phyloP scores from a whole-genome alignment of 768 basidiomycete species.

The Leucocoprinus sp. region DNA sequence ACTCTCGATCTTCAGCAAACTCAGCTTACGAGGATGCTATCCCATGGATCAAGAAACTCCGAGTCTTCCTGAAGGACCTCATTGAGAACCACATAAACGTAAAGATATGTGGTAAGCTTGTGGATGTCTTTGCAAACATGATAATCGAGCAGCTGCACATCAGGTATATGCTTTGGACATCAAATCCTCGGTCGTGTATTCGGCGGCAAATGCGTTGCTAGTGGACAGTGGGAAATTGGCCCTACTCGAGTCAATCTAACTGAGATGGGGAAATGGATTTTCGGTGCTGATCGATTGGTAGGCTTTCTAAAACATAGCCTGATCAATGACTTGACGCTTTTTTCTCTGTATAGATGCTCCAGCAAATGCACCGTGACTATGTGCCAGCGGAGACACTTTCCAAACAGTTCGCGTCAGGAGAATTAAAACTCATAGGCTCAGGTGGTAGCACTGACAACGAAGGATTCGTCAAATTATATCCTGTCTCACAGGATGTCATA shows the following conservation, averaged over 20 bases:
- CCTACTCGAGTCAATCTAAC: conserved; percentile 63
- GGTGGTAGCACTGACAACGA: conserved; percentile 52
- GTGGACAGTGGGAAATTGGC: conserved; percentile 78
- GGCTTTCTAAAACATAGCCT: neutral
- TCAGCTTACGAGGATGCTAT: conserved; percentile 64
- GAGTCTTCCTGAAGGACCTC: conserved; percentile 49
- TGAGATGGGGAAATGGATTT: conserved; percentile 57
- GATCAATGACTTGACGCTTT: neutral
- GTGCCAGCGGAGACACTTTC: conserved; percentile 40
- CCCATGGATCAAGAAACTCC: conserved; percentile 67
- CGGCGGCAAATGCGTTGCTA: conserved; percentile 63
- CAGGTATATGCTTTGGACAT: conserved; percentile 90
- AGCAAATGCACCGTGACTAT: conserved; percentile 88
- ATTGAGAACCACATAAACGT: conserved; percentile 43
- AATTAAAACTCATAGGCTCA: conserved; percentile 56
- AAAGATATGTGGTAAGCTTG: conserved; percentile 59
- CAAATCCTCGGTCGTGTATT: conserved; percentile 66
- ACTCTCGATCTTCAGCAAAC: conserved; percentile 37
- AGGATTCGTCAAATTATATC: conserved; percentile 54
- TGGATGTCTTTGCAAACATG: neutral
- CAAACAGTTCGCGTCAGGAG: conserved; percentile 25
- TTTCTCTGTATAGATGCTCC: conserved; percentile 44
- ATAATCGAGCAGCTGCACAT: no score
- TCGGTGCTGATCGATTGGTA: conserved; percentile 37
- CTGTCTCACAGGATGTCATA: neutral